These are phyloP conservation scores for Fusarium drepaniforme DNA, from an alignment of 2,329 filamentous ascomycete species.

Conservation along the genomic window DNA sequence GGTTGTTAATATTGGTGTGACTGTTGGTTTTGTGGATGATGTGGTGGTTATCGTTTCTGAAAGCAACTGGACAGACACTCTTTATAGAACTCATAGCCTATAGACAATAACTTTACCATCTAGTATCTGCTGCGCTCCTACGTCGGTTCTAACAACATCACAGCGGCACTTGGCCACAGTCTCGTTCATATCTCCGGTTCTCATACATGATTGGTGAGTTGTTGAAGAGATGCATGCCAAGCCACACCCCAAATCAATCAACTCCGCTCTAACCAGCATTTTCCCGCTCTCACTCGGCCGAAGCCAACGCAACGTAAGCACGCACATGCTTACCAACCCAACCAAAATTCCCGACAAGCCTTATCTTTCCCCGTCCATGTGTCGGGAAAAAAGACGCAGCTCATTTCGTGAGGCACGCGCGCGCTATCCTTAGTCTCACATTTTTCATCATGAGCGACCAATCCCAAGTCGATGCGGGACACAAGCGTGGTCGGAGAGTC, in stretches of 20 bases:
- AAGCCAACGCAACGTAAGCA: background rate
- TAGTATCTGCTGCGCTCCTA: background rate
- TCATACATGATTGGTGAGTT: background rate
- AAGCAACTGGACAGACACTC: background rate
- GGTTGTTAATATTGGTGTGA: background rate
- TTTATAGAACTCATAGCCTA: background rate
- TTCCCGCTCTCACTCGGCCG: background rate
- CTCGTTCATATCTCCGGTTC: background rate
- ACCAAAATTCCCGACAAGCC: background rate
- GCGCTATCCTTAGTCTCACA: background rate
- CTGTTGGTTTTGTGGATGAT: background rate
- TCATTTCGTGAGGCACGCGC: no score
- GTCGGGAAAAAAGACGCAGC: background rate
- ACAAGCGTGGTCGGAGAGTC: background rate
- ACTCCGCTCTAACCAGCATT: background rate
- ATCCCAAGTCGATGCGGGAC: background rate
- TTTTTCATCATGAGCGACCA: background rate
- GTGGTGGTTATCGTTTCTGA: background rate
- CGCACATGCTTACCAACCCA: background rate
- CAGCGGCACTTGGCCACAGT: background rate
- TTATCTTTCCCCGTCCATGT: background rate
- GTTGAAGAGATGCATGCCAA: background rate
- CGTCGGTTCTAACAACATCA: background rate
- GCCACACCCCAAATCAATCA: background rate
- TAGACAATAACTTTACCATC: background rate